Percentiles rank a stretch among this genome's conserved stretches.
These are phyloP conservation scores for Candida manassasensis DNA, from an alignment of 805 yeast genomes.

Conservation along the genomic window DNA sequence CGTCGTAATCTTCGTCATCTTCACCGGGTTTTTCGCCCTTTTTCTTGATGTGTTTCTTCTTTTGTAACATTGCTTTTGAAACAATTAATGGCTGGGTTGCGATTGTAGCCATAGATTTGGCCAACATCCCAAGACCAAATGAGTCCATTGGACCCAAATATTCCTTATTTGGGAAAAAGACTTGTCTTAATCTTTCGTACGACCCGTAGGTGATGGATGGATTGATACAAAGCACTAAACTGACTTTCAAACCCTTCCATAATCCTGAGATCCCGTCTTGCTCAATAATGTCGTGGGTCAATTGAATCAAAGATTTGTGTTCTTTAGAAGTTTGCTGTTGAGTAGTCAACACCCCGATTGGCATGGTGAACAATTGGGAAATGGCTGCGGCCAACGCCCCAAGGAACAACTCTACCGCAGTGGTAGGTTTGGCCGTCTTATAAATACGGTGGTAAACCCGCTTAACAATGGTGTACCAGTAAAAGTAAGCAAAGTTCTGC, in stretches of 20 bases:
- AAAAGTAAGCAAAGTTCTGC: slow-evolving; percentile 78
- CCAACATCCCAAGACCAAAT: slow-evolving; percentile 70
- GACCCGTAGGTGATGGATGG: slow-evolving; percentile 87
- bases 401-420: slow-evolving; percentile 62
- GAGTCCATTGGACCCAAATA: slow-evolving; percentile 58
- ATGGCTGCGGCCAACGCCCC: slow-evolving; percentile 82
- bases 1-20: slow-evolving; percentile 28
- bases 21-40: slow-evolving; percentile 16
- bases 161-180: slow-evolving; percentile 40
- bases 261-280: slow-evolving; percentile 68
- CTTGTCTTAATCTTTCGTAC: slow-evolving; percentile 59
- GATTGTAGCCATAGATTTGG: slow-evolving; percentile 75
- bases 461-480: slow-evolving; percentile 78
- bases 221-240: slow-evolving; percentile 70
- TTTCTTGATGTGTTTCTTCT: slow-evolving; percentile 28
- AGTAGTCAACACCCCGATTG: slow-evolving; percentile 70
- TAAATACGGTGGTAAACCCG: slow-evolving; percentile 43
- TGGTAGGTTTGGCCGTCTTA: slow-evolving; percentile 39
- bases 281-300: slow-evolving; percentile 44
- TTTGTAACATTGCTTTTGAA: slow-evolving; percentile 77
- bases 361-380: slow-evolving; percentile 75
- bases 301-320: slow-evolving; percentile 27
- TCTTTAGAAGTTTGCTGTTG: slow-evolving; percentile 51
- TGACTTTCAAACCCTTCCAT: slow-evolving; percentile 82
- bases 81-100: slow-evolving; percentile 82